Conservation (phyloP, 2,329 filamentous ascomycete genomes). For the Pseudogymnoascus sp. region DNA sequence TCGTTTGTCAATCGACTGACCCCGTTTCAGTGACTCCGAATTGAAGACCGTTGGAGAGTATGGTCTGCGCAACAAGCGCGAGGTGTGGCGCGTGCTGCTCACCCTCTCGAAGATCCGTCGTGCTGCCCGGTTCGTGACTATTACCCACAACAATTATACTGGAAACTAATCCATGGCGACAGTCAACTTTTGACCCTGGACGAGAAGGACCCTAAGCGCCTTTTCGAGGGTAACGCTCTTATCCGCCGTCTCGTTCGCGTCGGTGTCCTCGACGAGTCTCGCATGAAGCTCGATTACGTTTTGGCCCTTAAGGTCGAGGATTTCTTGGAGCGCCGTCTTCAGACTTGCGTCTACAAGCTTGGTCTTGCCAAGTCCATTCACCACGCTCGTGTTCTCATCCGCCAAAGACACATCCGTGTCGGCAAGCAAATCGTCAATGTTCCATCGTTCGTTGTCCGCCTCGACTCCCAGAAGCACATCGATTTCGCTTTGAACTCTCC, state of each 20-base stretch:
- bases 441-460: slow-evolving; percentile 97
- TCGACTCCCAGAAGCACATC: slow-evolving; percentile 99
- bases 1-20: slow-evolving; percentile 72
- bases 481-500: slow-evolving; percentile 97
- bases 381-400: slow-evolving; percentile 99
- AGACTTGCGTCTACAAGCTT: slow-evolving; percentile 99
- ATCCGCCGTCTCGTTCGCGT: slow-evolving; percentile 99
- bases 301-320: slow-evolving; percentile 98
- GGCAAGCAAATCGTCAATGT: slow-evolving; percentile 99
- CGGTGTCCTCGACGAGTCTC: slow-evolving; percentile 98
- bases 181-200: slow-evolving; percentile 99
- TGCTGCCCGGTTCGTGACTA: slow-evolving; percentile 81
- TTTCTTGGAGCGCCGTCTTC: slow-evolving; percentile 98
- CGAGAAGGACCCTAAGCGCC: slow-evolving; percentile 99
- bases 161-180: slow-evolving; percentile 16
- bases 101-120: slow-evolving; percentile 99
- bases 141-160: slow-evolving; percentile 15
- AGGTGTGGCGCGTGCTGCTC: slow-evolving; percentile 99
- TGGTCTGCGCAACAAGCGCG: slow-evolving; percentile 99
- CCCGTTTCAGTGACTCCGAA: slow-evolving; percentile 78
- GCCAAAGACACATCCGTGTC: slow-evolving; percentile 98
- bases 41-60: slow-evolving; percentile 99
- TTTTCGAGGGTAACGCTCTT: slow-evolving; percentile 99
- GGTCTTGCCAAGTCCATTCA: slow-evolving; percentile 99
- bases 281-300: slow-evolving; percentile 99